Percentiles rank a stretch among this genome's conserved stretches.
These are phyloP conservation scores for Trypanosoma lewisi DNA, from an alignment of 208 protist species.

Conservation along the genomic window DNA sequence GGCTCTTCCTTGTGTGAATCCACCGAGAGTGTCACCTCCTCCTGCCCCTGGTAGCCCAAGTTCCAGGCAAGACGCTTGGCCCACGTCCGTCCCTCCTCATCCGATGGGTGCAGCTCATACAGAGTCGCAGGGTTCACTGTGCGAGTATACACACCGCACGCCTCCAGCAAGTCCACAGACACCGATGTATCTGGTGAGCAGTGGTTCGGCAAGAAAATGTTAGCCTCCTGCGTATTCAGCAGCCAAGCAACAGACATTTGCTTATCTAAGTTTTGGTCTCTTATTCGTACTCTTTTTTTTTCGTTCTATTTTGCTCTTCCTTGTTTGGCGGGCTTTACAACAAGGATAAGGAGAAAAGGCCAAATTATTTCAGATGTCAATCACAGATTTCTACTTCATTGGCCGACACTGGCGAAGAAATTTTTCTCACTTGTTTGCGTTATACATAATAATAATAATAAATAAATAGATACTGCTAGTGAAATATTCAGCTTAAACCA, in stretches of 20 bases:
- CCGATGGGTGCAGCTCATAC: slow-evolving; percentile 15
- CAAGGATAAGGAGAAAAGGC: background rate
- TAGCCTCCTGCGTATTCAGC: slow-evolving; percentile 12
- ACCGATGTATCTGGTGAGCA: slow-evolving; percentile 14
- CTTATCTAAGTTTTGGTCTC: background rate
- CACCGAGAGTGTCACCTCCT: slow-evolving; percentile 10
- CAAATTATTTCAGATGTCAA: too few relatives aligned
- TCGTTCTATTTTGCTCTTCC: background rate
- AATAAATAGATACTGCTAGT: too few relatives aligned
- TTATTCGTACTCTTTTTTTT: background rate
- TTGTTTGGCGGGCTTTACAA: background rate
- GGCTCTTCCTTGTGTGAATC: slow-evolving; percentile 3
- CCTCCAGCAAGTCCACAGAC: slow-evolving; percentile 10
- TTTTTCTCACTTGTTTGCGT: too few relatives aligned
- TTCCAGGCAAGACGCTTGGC: slow-evolving; percentile 24
- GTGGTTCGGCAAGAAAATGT: slow-evolving; percentile 13
- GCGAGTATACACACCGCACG: slow-evolving; percentile 18
- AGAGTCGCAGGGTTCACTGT: slow-evolving; percentile 14
- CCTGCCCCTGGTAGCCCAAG: slow-evolving; percentile 16
- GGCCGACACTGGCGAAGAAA: too few relatives aligned
- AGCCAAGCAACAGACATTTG: slow-evolving; percentile 20
- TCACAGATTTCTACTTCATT: too few relatives aligned
- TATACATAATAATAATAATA: too few relatives aligned
- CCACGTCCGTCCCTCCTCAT: slow-evolving; percentile 19
- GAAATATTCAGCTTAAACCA: too few relatives aligned